Conservation (phyloP, 2,329 filamentous ascomycete species). For the Penicillium freii region DNA sequence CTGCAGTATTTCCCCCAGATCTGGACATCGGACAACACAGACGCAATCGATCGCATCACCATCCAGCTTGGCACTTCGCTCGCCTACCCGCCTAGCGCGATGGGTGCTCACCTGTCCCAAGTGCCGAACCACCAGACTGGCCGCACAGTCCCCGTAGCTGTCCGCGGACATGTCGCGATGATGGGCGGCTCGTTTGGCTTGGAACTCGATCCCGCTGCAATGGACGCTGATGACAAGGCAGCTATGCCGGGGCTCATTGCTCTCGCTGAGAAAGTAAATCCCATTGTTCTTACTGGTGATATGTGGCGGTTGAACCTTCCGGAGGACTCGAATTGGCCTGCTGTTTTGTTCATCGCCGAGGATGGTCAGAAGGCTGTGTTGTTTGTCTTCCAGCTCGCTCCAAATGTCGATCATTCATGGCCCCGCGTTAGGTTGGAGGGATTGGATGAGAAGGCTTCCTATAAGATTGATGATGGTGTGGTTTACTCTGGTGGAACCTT, state of each 20-base stretch:
- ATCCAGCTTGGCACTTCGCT: constrained; percentile 65
- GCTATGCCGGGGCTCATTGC: constrained; percentile 56
- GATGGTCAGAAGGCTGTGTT: constrained; percentile 53
- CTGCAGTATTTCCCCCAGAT: constrained; percentile 65
- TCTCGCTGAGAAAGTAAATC: constrained; percentile 57
- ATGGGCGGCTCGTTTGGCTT: constrained; percentile 68
- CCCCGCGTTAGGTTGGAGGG: constrained; percentile 58
- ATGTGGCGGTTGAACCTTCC: constrained; percentile 61
- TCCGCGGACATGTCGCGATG: constrained; percentile 65
- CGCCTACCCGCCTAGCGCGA: constrained; percentile 61
- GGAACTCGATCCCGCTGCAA: constrained; percentile 58
- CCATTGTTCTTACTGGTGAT: constrained; percentile 57
- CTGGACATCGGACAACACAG: constrained; percentile 66
- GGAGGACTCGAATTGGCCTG: constrained; percentile 61
- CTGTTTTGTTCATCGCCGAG: constrained; percentile 57
- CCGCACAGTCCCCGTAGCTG: constrained; percentile 56
- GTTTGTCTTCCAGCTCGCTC: constrained; percentile 60
- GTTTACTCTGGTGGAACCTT: constrained; percentile 59
- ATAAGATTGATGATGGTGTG: constrained; percentile 53
- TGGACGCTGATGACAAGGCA: constrained; percentile 52
- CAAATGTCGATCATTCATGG: constrained; percentile 53
- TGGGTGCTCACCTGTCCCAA: constrained; percentile 64
- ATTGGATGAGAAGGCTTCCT: constrained; percentile 54
- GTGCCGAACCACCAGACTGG: constrained; percentile 59
- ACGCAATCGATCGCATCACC: constrained; percentile 58